phyloP scores from a whole-genome alignment of 345 rosid species.

The Populus ilicifolia region DNA sequence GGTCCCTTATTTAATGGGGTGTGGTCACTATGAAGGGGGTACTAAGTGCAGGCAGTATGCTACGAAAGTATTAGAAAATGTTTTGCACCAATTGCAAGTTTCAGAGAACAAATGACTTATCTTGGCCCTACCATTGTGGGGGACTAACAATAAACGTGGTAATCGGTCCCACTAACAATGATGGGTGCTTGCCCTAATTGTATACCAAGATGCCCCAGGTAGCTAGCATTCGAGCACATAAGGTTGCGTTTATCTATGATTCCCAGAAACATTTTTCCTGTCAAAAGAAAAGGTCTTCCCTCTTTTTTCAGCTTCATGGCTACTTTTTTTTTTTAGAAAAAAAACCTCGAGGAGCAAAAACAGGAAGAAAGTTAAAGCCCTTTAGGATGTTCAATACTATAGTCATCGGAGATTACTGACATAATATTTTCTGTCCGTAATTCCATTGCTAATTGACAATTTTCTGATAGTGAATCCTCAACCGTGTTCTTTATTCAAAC shows the following conservation, averaged over 20 bases:
- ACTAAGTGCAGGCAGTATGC: background rate
- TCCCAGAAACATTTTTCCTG: conserved; percentile 2
- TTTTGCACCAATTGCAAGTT: background rate
- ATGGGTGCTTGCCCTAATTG: background rate
- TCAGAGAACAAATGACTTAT: background rate
- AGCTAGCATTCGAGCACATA: background rate
- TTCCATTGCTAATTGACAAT: no score
- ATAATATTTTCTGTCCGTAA: background rate
- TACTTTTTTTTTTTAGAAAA: background rate
- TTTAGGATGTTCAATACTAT: background rate
- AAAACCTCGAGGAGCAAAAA: background rate
- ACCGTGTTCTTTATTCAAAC: background rate
- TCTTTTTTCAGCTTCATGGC: background rate
- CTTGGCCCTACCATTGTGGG: conserved; percentile 13
- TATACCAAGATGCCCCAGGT: background rate
- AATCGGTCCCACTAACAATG: background rate
- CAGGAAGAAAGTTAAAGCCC: background rate
- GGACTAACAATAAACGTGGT: background rate
- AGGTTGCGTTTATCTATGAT: background rate
- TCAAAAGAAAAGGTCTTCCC: background rate
- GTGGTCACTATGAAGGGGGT: background rate
- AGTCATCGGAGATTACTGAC: background rate
- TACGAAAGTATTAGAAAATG: background rate
- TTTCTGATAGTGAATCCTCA: no score
- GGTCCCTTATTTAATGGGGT: no score